Evolutionary conservation across 179 eudicot species (phyloP).

Genomic region (Drosera spatulata): DNA sequence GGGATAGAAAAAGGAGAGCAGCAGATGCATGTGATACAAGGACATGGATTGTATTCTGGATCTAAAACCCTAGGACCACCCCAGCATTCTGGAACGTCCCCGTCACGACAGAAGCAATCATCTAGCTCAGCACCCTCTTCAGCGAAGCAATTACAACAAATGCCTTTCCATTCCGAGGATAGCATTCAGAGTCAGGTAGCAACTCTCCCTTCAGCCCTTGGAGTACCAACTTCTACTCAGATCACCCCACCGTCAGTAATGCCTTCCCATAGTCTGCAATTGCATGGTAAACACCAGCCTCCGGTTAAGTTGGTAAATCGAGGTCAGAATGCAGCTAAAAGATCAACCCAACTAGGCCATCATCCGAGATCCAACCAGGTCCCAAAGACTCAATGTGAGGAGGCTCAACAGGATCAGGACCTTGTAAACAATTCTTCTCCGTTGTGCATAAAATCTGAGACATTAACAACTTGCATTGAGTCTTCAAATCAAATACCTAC

Average conservation of each 20-base stretch:
- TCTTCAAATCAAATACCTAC: slow-evolving; percentile 17
- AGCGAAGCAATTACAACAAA: slow-evolving; percentile 24
- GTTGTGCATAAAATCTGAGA: slow-evolving; percentile 10
- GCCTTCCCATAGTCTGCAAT: slow-evolving; percentile 33
- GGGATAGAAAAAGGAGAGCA: slow-evolving; percentile 49
- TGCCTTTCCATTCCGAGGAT: slow-evolving; percentile 21
- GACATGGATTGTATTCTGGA: slow-evolving; percentile 36
- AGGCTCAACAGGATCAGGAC: slow-evolving; percentile 26
- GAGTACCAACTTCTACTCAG: slow-evolving; percentile 17
- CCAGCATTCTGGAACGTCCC: slow-evolving; percentile 28
- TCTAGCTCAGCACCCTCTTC: slow-evolving; percentile 23
- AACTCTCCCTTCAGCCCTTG: slow-evolving; percentile 16
- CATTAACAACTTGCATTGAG: slow-evolving; percentile 22
- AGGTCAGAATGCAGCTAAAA: slow-evolving; percentile 34
- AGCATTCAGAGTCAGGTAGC: slow-evolving; percentile 24
- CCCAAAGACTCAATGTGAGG: slow-evolving; percentile 30
- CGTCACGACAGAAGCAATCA: slow-evolving; percentile 41
- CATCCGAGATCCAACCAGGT: slow-evolving; percentile 32
- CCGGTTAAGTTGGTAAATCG: slow-evolving; percentile 34
- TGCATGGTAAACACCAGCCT: slow-evolving; percentile 27
- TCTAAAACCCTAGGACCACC: slow-evolving; percentile 33
- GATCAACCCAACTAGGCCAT: slow-evolving; percentile 37
- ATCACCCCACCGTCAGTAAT: slow-evolving; percentile 20
- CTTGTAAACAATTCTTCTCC: slow-evolving; percentile 16
- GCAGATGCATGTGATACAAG: slow-evolving; percentile 30